Conservation (phyloP, 495 filamentous ascomycete species). For the Chaetomium tenue region DNA sequence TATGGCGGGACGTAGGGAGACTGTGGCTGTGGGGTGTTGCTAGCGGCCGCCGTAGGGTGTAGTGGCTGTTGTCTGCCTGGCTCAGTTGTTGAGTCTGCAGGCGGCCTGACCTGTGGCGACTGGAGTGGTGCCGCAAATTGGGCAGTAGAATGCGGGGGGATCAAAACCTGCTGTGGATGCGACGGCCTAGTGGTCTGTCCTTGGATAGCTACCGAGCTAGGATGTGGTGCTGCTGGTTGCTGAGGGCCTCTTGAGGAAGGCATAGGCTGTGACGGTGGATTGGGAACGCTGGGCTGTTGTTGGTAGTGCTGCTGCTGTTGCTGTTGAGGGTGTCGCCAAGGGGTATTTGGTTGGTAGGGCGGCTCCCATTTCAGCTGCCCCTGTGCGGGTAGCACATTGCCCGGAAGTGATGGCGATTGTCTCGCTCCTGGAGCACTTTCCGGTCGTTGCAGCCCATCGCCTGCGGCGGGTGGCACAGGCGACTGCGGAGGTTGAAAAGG, state of each 20-base stretch:
- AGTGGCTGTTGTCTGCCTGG: constrained; percentile 16
- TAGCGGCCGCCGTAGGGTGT: constrained; percentile 11
- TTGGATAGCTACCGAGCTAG: constrained; percentile 30
- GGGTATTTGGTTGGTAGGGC: constrained; percentile 43
- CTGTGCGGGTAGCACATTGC: constrained; percentile 19
- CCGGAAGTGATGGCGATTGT: constrained; percentile 16
- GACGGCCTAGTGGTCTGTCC: constrained; percentile 26
- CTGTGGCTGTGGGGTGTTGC: constrained; percentile 14
- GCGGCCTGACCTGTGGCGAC: constrained; percentile 24
- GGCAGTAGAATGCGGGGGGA: constrained; percentile 41
- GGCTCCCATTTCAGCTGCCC: constrained; percentile 51
- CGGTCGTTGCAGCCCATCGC: constrained; percentile 38
- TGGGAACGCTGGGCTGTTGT: constrained; percentile 11
- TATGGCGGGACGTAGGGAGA: constrained; percentile 24
- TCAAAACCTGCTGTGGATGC: constrained; percentile 36
- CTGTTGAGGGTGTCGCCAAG: constrained; percentile 33
- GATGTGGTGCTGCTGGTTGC: constrained; percentile 21
- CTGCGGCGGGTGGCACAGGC: constrained; percentile 25
- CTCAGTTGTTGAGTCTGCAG: constrained; percentile 7
- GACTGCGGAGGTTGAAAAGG: constrained; percentile 30
- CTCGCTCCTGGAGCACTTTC: constrained; percentile 24
- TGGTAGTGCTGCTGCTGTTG: constrained; percentile 3
- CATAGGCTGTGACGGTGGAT: constrained; percentile 10
- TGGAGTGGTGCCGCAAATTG: constrained; percentile 41
- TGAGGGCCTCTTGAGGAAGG: constrained; percentile 26